Evolutionary conservation across 768 basidiomycete species (phyloP), one percentile per base, ranked within the genome.

Genomic region (Leccinum disarticulatum): DNA sequence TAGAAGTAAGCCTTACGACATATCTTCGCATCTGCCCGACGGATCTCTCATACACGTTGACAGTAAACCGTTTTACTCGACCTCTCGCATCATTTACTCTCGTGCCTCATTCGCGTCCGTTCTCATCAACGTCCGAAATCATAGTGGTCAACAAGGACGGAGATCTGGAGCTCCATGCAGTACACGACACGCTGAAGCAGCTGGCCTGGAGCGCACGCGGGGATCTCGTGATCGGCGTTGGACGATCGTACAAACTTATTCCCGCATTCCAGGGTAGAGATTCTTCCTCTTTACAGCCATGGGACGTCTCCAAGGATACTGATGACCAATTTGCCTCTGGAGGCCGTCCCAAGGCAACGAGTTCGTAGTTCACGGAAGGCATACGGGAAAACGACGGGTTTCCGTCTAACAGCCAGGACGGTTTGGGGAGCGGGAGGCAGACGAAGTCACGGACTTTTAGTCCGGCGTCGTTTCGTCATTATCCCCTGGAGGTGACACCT

Each of bases 91-190:
- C 91, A 0, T 93, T 93, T 59, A 82, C 86, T 1, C 77, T 90
- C 50, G 84, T 89, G 1, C 89, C 89, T 6, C 74, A 76, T 52
- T 59, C 76, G 14, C 71, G 71, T 14, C 60, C 73, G 25, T 70
- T 74, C 31, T 61, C 70, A 25, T 69, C 86, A 33, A 80, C 84
- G 0, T 83, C 87, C 19, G 82, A 88, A 41, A 79, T 91, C 48
- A 85, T 92, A 82, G 84, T 90, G 2, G 85, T 91, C 49, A 88
- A 84, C 70, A 89, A 81, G 62, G 86, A 88, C 9, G 90, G 90
- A 3, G 88, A 91, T 64, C 75, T 93, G 27, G 86, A 92, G 61
- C 75, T 92, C 5, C 83, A 87, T 58, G 82, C 82, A 0, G 75
- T 91, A 43, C 80, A 89, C 56, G 89, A 92, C 65, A 81, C 86